Base-by-base conservation (phyloP, 2,329 filamentous ascomycete genomes). In the Xylaria sp. region DNA sequence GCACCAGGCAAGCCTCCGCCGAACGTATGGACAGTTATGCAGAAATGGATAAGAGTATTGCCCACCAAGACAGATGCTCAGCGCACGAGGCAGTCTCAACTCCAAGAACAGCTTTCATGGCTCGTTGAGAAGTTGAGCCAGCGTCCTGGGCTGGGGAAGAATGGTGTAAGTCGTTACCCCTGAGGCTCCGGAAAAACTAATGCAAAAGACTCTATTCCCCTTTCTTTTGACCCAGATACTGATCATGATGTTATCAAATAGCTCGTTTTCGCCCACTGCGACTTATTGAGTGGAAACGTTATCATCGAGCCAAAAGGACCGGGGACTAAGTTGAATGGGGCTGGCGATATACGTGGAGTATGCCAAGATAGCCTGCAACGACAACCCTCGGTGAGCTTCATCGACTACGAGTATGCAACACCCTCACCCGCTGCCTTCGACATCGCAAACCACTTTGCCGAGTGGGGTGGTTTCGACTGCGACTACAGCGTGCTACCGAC, bases 351-450 rank as follows among this genome's bases (percentile, higher is more conserved):
- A n/a, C 25, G 50, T 31, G 56, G 25, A 44, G 45, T 27, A 20
- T 45, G 42, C 29, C 73, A 78, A 15, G 75, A 80, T 33, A 78
- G 79, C 38, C 77, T 83, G 27, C 61, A 66, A 50, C 71, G 66
- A 17, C 56, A 67, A 20, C 83, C 86, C 55, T 84, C 81, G 2
- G 90, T 95, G 62, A 88, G 87, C 76, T 98, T 99, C 81, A 99
- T 99, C 78, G 96, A 99, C 81, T 99, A 98, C 83, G 96, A 99
- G 80, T 99, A 99, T 80, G 94, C 94, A 15, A 96, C 93, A 4
- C 94, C 96, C 2, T 95, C 94, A 0, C 95, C 95, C 1, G 94
- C 94, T 3, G 94, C 95, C 1, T 99, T 99, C 80, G 96, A 99
- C 78, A 90, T 99, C 73, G 91, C 95, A 57, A 99, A 99, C 81